A percentile compares a stretch with the other conserved stretches of the same genome.
Evolutionary conservation across 345 rosid genomes (phyloP).

Genomic region (Clausena lansium): DNA sequence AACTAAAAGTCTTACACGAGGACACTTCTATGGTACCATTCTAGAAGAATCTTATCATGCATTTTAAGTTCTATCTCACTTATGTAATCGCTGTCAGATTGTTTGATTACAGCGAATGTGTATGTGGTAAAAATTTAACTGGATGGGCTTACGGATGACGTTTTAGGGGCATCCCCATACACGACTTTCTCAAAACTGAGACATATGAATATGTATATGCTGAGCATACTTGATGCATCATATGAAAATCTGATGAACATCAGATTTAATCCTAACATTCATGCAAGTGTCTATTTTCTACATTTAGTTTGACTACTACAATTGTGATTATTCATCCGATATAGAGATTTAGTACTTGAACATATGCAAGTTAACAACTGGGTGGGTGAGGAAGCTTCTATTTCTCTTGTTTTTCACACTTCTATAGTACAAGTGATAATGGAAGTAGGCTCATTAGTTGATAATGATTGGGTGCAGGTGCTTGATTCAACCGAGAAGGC

Average conservation of each 20-base stretch:
- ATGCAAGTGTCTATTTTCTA: not conserved
- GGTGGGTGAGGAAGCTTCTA: not conserved
- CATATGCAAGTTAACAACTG: not conserved
- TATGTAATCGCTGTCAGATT: no score
- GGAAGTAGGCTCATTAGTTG: not conserved
- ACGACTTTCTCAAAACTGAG: no score
- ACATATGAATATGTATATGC: not conserved
- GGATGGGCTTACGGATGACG: no score
- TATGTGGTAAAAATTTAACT: no score
- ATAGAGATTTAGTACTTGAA: not conserved
- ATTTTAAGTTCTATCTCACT: no score
- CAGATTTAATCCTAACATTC: not conserved
- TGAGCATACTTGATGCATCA: not conserved
- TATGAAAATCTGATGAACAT: not conserved
- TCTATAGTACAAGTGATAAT: not conserved
- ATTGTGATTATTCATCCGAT: not conserved
- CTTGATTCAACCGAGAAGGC: constrained; percentile 88
- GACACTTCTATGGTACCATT: no score
- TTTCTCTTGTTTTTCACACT: not conserved
- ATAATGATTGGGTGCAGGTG: constrained; percentile 43
- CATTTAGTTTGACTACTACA: not conserved
- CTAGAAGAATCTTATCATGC: no score
- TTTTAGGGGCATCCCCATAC: no score
- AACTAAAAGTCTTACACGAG: not conserved
- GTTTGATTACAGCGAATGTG: no score